Conservation (phyloP, 2,329 filamentous ascomycete species). For the Ophiostoma quercus region DNA sequence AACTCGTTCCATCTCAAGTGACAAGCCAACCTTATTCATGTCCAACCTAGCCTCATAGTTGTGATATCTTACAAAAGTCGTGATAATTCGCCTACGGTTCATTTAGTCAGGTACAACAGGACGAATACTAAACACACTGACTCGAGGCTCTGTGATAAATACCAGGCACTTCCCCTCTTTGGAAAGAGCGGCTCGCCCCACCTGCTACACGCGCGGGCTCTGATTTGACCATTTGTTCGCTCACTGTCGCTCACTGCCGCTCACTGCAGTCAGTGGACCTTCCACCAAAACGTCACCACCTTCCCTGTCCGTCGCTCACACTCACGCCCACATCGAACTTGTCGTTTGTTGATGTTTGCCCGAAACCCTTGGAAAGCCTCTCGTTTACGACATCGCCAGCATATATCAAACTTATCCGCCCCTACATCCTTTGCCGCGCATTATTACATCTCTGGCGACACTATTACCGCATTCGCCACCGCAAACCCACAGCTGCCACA, state of each 20-base stretch:
- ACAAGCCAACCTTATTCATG: too few relatives aligned
- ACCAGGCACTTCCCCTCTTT: background rate
- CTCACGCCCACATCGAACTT: background rate
- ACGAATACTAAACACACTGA: background rate
- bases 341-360: background rate
- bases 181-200: background rate
- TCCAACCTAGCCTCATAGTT: too few relatives aligned
- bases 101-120: background rate
- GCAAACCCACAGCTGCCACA: background rate
- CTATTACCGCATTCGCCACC: background rate
- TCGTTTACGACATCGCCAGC: background rate
- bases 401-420: background rate
- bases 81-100: background rate
- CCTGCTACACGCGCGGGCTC: background rate
- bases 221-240: background rate
- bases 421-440: background rate
- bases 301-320: background rate
- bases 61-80: background rate
- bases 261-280: background rate
- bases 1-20: too few relatives aligned
- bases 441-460: background rate
- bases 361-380: background rate
- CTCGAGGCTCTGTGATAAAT: background rate
- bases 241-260: background rate
- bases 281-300: slow-evolving; percentile 5